phyloP scores from a whole-genome alignment of 495 filamentous ascomycete genomes.

The Amniculicola lignicola region DNA sequence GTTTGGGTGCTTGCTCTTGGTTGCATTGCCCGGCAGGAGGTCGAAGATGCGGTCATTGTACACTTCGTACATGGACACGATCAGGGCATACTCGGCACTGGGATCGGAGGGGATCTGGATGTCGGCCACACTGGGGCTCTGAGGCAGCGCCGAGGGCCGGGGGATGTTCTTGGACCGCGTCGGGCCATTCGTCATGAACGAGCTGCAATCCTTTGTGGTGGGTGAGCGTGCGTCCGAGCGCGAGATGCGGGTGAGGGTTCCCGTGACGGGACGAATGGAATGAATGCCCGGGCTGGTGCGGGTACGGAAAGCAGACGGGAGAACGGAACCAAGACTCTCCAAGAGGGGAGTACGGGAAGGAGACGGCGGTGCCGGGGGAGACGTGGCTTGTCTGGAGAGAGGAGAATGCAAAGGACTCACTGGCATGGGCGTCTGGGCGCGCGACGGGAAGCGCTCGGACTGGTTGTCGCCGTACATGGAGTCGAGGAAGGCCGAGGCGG shows the following conservation, averaged over 20 bases:
- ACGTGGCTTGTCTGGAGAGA: not conserved
- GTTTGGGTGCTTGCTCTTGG: constrained; percentile 39
- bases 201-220: constrained; percentile 49
- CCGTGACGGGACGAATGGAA: constrained; percentile 33
- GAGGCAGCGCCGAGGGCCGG: constrained; percentile 60
- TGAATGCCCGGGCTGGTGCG: constrained; percentile 21
- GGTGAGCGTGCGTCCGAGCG: constrained; percentile 39
- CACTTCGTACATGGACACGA: constrained; percentile 98
- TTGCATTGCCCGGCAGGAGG: constrained; percentile 61
- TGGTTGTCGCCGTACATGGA: constrained; percentile 67
- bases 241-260: constrained; percentile 30
- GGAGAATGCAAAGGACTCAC: constrained; percentile 50
- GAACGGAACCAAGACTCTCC: constrained; percentile 23
- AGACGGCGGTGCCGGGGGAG: constrained; percentile 7
- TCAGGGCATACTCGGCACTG: constrained; percentile 77
- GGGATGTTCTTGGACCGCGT: constrained; percentile 38
- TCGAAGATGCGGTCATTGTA: constrained; percentile 99
- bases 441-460: constrained; percentile 58
- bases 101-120: constrained; percentile 63
- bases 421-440: constrained; percentile 78
- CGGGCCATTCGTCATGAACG: constrained; percentile 33
- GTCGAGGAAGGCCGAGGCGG: constrained; percentile 76
- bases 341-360: not conserved
- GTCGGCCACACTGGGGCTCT: constrained; percentile 69
- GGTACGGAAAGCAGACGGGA: constrained; percentile 15